Percentiles rank a stretch among this genome's conserved stretches.
Evolutionary conservation across 306 rosid species (phyloP).

Genomic region (Cicer judaicum): DNA sequence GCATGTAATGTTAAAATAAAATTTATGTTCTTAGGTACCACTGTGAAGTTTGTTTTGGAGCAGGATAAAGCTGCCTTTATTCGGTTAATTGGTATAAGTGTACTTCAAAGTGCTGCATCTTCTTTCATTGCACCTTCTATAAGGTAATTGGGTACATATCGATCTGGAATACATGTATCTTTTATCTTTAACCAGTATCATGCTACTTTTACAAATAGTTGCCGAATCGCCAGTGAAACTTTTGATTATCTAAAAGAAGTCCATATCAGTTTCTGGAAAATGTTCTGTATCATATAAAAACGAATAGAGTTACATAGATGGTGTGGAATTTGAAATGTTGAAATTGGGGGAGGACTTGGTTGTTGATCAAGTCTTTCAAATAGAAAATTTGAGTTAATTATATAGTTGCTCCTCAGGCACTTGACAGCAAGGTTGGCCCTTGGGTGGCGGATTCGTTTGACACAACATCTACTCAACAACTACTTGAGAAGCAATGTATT

Average conservation of each 20-base stretch:
- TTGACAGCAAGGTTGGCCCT: conserved; percentile 89
- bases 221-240: conserved; percentile 5
- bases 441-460: conserved; percentile 97
- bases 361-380: conserved; percentile 20
- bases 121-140: conserved; percentile 92
- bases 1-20: conserved; percentile 42
- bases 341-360: background rate
- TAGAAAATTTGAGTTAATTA: conserved; percentile 28
- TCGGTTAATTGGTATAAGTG: conserved; percentile 82
- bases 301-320: conserved; percentile 11
- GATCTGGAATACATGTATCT: conserved; percentile 21
- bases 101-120: conserved; percentile 90
- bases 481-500: conserved; percentile 90
- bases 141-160: conserved; percentile 54
- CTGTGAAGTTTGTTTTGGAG: conserved; percentile 91
- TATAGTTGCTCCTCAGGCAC: conserved; percentile 66
- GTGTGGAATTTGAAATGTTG: conserved; percentile 6
- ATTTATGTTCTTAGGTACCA: conserved; percentile 71
- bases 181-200: conserved; percentile 13
- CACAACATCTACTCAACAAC: conserved; percentile 81
- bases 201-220: conserved; percentile 21
- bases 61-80: conserved; percentile 87
- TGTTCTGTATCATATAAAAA: background rate
- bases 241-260: conserved; percentile 6
- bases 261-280: conserved; percentile 27